A percentile compares a stretch with the other conserved stretches of the same genome.
Conservation (phyloP, 1,284 basidiomycete species). For the Ganoderma sinense region DNA sequence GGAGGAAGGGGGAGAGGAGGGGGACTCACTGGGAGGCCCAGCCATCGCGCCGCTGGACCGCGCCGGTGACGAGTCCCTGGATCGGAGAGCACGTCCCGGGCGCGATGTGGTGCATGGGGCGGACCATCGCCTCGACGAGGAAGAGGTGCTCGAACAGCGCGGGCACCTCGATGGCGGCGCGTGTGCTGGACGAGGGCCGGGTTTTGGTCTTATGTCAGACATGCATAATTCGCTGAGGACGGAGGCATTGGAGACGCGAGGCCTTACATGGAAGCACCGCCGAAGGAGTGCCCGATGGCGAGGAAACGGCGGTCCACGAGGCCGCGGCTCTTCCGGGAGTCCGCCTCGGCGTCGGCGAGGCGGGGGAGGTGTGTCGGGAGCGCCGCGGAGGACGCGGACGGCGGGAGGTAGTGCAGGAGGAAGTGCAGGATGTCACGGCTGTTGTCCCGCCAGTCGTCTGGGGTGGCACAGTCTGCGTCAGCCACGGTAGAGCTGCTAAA, state of each 20-base stretch:
- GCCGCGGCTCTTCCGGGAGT: slow-evolving; percentile 51
- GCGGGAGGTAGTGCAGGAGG: slow-evolving; percentile 49
- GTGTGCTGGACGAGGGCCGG: slow-evolving; percentile 48
- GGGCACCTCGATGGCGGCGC: slow-evolving; percentile 70
- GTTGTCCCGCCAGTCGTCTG: slow-evolving; percentile 60
- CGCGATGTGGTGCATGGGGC: slow-evolving; percentile 40
- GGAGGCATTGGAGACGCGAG: neutral
- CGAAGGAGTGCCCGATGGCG: slow-evolving; percentile 84
- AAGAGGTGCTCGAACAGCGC: slow-evolving; percentile 77
- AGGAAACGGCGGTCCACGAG: slow-evolving; percentile 60
- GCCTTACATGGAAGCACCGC: slow-evolving; percentile 75
- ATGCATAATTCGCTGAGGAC: neutral
- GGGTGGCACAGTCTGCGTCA: slow-evolving; percentile 1
- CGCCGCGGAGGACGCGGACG: slow-evolving; percentile 25
- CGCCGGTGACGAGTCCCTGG: slow-evolving; percentile 47
- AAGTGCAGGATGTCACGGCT: slow-evolving; percentile 59
- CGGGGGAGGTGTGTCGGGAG: slow-evolving; percentile 61
- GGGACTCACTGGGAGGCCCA: slow-evolving; percentile 67
- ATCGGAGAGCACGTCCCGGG: slow-evolving; percentile 21
- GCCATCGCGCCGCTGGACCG: slow-evolving; percentile 65
- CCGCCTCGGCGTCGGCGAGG: slow-evolving; percentile 50
- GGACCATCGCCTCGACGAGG: slow-evolving; percentile 83
- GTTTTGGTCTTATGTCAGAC: neutral
- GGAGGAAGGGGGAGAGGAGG: too few relatives aligned
- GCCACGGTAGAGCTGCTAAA: neutral